Evolutionary conservation across 2,329 filamentous ascomycete species (phyloP), one percentile per base, ranked within the genome.

Genomic region (Sodiomyces alkalinus): DNA sequence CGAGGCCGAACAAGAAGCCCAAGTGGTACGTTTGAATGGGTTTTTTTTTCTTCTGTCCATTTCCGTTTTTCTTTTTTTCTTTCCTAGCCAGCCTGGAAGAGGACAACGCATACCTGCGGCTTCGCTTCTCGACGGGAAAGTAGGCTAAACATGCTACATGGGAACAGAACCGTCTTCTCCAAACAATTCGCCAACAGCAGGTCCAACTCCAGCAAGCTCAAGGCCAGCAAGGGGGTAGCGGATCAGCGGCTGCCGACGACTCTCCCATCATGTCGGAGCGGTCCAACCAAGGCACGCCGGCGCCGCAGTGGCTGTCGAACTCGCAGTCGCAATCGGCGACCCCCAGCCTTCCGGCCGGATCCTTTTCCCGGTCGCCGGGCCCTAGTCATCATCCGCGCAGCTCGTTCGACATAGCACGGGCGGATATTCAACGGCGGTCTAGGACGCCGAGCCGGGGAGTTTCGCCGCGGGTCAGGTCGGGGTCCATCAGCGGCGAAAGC

Each of bases 141-240:
- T n/a, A n/a, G n/a, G n/a, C 28, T 35, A 26, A 34, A 44, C 25
- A 43, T 33, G 2, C 11, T 7, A n/a, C n/a, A n/a, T n/a, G n/a
- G n/a, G 16, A 6, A 6, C 38, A 78, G 73, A 86, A 86, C 45
- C 73, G 80, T 8, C 65, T 87, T 3, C 61, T 87, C 24, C 68
- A 70, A 34, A 78, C 82, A 69, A 86, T 87, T 42, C 68, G 78
- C 31, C 62, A 74, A 29, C 77, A 86, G 44, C 80, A 85, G 45
- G 58, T 76, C 22, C 76, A 83, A 40, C 65, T 81, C 17, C 63
- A 69, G 35, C 62, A 69, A 26, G 61, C 77, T 13, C 62, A 69
- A 26, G 61, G 77, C 13, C 68, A 70, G 44, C 53, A 63, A 20
- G 44, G 43, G 13, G 38, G 30, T 17, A 46, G 51, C n/a, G 39